Percentiles rank a stretch among this genome's conserved stretches.
Conservation (phyloP, 495 filamentous ascomycete genomes). For the Penicillium cosmopolitanum region DNA sequence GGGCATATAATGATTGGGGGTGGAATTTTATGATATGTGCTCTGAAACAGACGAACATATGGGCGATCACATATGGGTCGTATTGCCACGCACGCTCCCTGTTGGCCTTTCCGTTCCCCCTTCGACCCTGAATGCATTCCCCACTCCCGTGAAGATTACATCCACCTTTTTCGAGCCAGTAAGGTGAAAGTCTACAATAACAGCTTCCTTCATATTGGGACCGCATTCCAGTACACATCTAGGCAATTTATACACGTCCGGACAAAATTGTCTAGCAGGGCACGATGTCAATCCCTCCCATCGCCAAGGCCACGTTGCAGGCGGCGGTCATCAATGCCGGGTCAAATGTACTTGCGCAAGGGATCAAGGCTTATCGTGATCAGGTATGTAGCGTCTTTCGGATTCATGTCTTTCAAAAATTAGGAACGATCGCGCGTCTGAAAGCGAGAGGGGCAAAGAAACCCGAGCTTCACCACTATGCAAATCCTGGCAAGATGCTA, state of each 20-base stretch:
- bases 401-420: neutral
- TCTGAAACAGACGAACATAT: too few species aligned
- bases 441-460: neutral
- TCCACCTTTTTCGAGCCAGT: too few species aligned
- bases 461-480: too few species aligned
- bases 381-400: slow-evolving; percentile 46
- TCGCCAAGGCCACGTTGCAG: slow-evolving; percentile 68
- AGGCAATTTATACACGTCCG: neutral
- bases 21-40: too few species aligned
- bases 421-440: neutral
- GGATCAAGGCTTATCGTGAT: slow-evolving; percentile 63
- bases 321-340: slow-evolving; percentile 65
- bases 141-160: neutral
- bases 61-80: too few species aligned
- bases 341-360: slow-evolving; percentile 79
- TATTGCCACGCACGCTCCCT: too few species aligned
- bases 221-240: neutral
- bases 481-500: neutral
- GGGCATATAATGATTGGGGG: too few species aligned
- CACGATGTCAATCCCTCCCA: slow-evolving; percentile 45
- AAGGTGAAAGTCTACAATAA: too few species aligned
- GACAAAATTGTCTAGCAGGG: neutral
- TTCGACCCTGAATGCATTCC: neutral
- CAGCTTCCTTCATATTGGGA: too few species aligned
- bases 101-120: too few species aligned